Percentiles rank a stretch among this genome's conserved stretches.
phyloP scores from a whole-genome alignment of 306 rosid species.

The Leucaena leucocephala region DNA sequence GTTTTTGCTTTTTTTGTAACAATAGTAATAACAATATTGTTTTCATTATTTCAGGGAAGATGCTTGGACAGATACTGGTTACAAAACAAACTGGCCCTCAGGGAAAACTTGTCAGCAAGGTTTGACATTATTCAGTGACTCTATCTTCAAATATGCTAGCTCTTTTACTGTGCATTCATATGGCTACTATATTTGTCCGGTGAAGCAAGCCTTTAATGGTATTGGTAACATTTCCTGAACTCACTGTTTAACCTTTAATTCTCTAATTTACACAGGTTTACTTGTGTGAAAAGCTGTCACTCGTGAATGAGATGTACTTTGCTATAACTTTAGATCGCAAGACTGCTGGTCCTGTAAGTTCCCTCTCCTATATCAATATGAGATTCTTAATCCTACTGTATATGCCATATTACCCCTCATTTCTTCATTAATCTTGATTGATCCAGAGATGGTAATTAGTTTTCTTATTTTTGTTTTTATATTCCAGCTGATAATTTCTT shows the following conservation, averaged over 20 bases:
- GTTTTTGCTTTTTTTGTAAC: neutral
- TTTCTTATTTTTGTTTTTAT: neutral
- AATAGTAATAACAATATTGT: neutral
- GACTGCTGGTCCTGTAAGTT: constrained; percentile 92
- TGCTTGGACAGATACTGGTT: constrained; percentile 98
- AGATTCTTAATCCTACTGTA: constrained; percentile 27
- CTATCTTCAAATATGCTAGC: constrained; percentile 10
- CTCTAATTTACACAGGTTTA: constrained; percentile 66
- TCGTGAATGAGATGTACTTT: constrained; percentile 97
- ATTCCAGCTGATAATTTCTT: constrained; percentile 86
- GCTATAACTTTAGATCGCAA: constrained; percentile 94
- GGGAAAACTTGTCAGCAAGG: constrained; percentile 98
- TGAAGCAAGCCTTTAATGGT: constrained; percentile 4
- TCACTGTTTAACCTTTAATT: constrained; percentile 26
- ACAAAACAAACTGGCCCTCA: constrained; percentile 97
- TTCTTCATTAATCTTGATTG: constrained; percentile 18
- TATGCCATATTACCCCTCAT: neutral
- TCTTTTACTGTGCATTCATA: constrained; percentile 2
- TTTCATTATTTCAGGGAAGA: constrained; percentile 60
- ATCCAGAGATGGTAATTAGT: constrained; percentile 15
- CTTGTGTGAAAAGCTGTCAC: constrained; percentile 74
- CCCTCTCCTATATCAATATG: constrained; percentile 30
- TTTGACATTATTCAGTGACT: constrained; percentile 39
- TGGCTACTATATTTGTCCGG: constrained; percentile 22
- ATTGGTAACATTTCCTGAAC: neutral